These are phyloP conservation scores for Leccinum obscurum DNA, from an alignment of 768 basidiomycete species.

Conservation along the genomic window DNA sequence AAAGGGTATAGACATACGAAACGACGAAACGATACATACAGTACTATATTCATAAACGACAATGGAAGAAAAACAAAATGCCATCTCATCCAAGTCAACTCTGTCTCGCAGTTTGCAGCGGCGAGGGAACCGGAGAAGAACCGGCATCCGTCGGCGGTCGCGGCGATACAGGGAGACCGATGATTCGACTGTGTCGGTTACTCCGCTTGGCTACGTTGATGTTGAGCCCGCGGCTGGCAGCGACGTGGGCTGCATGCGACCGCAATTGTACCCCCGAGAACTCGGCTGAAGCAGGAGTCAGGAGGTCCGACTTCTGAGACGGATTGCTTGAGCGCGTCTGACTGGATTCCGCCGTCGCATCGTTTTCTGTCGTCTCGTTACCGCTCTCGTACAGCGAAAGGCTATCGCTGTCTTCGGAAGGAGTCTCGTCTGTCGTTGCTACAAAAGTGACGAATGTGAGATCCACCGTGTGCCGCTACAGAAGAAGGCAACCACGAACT, in stretches of 20 bases:
- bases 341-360: conserved; percentile 46
- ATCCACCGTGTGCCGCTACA: not conserved
- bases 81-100: conserved; percentile 15
- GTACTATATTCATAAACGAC: conserved; percentile 8
- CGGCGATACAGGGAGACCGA: conserved; percentile 58
- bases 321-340: conserved; percentile 41
- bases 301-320: conserved; percentile 27
- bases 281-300: conserved; percentile 21
- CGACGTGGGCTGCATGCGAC: conserved; percentile 58
- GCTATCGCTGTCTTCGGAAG: conserved; percentile 70
- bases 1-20: conserved; percentile 30
- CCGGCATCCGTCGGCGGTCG: conserved; percentile 22
- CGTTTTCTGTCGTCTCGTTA: conserved; percentile 66
- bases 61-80: not conserved
- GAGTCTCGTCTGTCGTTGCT: conserved; percentile 57
- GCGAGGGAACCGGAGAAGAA: conserved; percentile 17
- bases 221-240: conserved; percentile 71
- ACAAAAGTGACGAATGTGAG: conserved; percentile 10
- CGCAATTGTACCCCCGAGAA: conserved; percentile 36
- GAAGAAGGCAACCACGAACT: conserved; percentile 44
- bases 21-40: conserved; percentile 13
- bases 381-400: conserved; percentile 72
- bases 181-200: conserved; percentile 63
- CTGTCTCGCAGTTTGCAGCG: conserved; percentile 27
- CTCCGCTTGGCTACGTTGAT: conserved; percentile 57